Conservation (phyloP, 75 land plant species). For the Pinus taeda region DNA sequence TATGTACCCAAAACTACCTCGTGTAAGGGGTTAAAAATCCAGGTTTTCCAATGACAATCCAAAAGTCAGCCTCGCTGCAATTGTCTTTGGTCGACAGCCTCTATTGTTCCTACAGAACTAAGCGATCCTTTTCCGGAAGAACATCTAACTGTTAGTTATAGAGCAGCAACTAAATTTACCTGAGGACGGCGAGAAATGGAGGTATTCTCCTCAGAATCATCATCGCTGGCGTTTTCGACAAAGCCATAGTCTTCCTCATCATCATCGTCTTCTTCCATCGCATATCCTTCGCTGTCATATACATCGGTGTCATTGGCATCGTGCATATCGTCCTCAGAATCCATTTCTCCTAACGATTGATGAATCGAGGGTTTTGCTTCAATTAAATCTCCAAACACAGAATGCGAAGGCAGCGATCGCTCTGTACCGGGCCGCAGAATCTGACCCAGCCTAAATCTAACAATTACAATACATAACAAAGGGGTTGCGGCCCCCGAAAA, state of each 20-base stretch:
- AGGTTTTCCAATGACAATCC: no score
- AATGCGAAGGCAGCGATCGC: no score
- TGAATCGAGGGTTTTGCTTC: no score
- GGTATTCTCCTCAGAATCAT: conserved; percentile 38
- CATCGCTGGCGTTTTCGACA: conserved; percentile 30
- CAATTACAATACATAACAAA: no score
- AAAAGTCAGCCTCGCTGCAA: no score
- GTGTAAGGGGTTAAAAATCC: background rate
- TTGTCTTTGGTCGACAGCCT: no score
- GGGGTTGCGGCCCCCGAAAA: no score
- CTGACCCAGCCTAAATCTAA: no score
- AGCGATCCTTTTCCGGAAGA: background rate
- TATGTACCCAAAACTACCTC: no score
- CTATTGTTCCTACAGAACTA: background rate
- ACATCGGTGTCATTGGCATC: conserved; percentile 50
- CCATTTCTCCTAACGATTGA: conserved; percentile 19
- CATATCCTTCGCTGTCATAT: conserved; percentile 35
- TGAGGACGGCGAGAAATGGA: conserved; percentile 32
- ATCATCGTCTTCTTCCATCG: conserved; percentile 34
- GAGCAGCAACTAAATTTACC: conserved; percentile 14
- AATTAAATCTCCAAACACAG: no score
- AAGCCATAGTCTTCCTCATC: conserved; percentile 36
- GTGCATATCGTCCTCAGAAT: conserved; percentile 68
- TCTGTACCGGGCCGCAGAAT: no score
- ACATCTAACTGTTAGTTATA: background rate